Conservation (phyloP, 768 basidiomycete genomes). For the Pholiota microspora region DNA sequence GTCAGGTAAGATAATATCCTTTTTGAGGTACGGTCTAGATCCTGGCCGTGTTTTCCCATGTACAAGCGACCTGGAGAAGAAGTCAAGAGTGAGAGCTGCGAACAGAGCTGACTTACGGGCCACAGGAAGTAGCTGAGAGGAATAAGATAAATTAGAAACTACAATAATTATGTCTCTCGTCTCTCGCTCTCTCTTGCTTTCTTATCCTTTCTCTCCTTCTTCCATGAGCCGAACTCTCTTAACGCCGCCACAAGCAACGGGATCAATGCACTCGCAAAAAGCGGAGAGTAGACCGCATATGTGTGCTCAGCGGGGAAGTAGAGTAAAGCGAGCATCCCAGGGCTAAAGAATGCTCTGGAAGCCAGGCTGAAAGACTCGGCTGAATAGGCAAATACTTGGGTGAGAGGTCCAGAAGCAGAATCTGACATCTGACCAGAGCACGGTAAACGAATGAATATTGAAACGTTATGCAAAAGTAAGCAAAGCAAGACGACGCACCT, state of each 20-base stretch:
- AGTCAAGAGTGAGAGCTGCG: too few relatives aligned
- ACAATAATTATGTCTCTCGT: not conserved
- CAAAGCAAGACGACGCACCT: conserved; percentile 52
- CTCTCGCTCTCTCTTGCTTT: not conserved
- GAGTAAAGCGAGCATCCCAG: conserved; percentile 91
- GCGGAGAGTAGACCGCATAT: conserved; percentile 92
- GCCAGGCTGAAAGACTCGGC: conserved; percentile 61
- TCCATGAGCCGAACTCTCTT: conserved; percentile 72
- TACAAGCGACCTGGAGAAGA: too few relatives aligned
- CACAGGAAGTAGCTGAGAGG: too few relatives aligned
- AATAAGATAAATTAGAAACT: not conserved
- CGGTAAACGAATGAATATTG: too few relatives aligned
- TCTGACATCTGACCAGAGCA: conserved; percentile 37
- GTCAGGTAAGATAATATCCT: too few relatives aligned
- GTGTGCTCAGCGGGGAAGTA: conserved; percentile 99
- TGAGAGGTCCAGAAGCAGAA: conserved; percentile 35
- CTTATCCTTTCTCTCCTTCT: conserved; percentile 28
- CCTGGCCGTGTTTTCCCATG: too few relatives aligned
- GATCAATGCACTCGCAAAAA: conserved; percentile 89
- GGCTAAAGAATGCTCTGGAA: conserved; percentile 93
- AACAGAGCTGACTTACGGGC: too few relatives aligned
- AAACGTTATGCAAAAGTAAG: too few relatives aligned
- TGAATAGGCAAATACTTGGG: conserved; percentile 54
- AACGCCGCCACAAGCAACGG: conserved; percentile 76
- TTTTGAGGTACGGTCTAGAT: too few relatives aligned